Base-by-base conservation (phyloP, 1,139 yeast species). In the Pichia inconspicua region DNA sequence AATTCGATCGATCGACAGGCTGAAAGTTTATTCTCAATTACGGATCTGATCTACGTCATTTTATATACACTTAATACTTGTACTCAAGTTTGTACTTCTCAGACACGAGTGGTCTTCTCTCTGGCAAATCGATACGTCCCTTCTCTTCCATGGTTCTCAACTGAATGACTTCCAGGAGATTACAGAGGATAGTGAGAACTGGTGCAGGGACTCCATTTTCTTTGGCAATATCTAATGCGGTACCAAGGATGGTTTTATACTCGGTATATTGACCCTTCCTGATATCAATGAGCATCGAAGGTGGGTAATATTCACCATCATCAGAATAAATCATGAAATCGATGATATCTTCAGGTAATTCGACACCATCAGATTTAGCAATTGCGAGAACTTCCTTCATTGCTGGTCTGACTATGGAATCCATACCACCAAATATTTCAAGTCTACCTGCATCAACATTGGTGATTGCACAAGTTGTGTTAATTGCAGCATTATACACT, bases 191-290 rank as follows among this genome's bases (percentile, higher is more conserved):
- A 5, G 70, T 65, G 49, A 86, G 70, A 4, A 73, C 68, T 0
- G 94, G 95, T 1, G 83, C 71, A 0, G 66, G 61, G n/a, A 85
- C 77, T 4, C 72, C 71, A 51, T 78, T 73, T 48, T 69, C 69
- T 43, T 69, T 62, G 2, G 89, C 92, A 45, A 80, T 68, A 40
- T 72, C 71, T 53, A 86, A 65, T 0, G 92, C 88, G 60, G 81
- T 84, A 2, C 92, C 90, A 47, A 84, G 67, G 53, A 86, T 80
- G 25, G 78, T 79, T 59, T 84, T 89, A 46, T 82, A 66, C 64
- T 86, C 95, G 59, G 84, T 73, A 50, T 81, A 80, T 58, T 83
- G 84, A 22, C 80, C 79, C 64, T 83, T 82, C 50, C 84, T 74
- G 31, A 75, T 70, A 62, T 84, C 95, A 14, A 84, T 80, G 55